Evolutionary conservation across 495 filamentous ascomycete genomes (phyloP).

Genomic region (Glonium stellatum): DNA sequence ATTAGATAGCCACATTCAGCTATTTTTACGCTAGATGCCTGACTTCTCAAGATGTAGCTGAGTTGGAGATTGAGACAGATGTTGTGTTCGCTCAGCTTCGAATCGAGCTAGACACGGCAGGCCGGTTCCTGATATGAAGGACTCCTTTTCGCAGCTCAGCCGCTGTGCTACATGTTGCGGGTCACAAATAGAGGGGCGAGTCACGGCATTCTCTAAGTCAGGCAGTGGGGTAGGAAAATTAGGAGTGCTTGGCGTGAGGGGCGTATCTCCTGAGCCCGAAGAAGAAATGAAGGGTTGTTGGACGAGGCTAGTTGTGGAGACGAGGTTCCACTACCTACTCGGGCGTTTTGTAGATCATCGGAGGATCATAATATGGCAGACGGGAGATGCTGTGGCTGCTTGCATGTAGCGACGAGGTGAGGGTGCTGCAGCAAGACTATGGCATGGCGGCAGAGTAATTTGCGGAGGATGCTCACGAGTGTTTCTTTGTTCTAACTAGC

Average conservation of each 20-base stretch:
- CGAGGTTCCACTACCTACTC: not conserved
- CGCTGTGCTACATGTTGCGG: not conserved
- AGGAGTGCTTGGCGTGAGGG: not conserved
- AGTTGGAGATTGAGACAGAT: not conserved
- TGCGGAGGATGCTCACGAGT: not conserved
- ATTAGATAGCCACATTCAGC: no score
- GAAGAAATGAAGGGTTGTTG: not conserved
- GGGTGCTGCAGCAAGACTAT: not conserved
- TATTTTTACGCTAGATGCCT: no score
- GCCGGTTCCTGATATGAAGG: not conserved
- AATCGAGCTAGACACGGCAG: not conserved
- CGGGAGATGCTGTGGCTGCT: not conserved
- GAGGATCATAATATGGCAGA: no score
- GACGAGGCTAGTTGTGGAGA: not conserved
- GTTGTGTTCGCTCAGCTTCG: not conserved
- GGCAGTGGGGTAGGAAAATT: not conserved
- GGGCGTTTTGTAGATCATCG: no score
- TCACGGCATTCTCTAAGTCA: not conserved
- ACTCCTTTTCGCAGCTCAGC: not conserved
- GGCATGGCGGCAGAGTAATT: not conserved
- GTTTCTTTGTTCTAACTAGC: not conserved
- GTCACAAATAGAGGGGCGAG: not conserved
- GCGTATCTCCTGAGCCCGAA: not conserved
- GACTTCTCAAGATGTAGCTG: no score
- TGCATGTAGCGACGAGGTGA: not conserved